Percentiles rank a stretch among this genome's conserved stretches.
phyloP scores from a whole-genome alignment of 2,329 filamentous ascomycete genomes.

The Hypoxylon sp. region DNA sequence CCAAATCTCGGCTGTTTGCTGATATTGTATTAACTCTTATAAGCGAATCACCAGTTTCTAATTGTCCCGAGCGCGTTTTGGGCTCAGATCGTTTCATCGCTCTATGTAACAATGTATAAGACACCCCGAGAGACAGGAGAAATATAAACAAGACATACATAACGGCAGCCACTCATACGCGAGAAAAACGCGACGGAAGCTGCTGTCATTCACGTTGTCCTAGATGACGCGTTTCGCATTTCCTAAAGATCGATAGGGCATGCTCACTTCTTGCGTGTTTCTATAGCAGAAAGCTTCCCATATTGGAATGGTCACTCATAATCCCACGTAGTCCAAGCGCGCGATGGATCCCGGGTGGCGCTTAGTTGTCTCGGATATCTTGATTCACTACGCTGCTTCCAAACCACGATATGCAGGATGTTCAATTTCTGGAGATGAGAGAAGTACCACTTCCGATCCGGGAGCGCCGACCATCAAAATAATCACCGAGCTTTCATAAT shows the following conservation, averaged over 20 bases:
- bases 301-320: conserved; percentile 1
- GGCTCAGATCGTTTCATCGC: conserved; percentile 19
- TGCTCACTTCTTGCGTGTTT: background rate
- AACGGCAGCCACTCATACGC: conserved; percentile 10
- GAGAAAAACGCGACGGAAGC: background rate
- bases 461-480: background rate
- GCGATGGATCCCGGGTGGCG: conserved; percentile 9
- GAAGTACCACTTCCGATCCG: background rate
- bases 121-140: conserved; percentile 24
- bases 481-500: conserved; percentile 3
- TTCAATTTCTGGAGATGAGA: conserved; percentile 1
- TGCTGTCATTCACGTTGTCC: background rate
- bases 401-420: background rate
- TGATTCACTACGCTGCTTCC: background rate
- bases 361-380: conserved; percentile 16
- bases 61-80: conserved; percentile 5
- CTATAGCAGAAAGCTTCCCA: background rate
- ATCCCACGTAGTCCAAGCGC: conserved; percentile 16
- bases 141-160: conserved; percentile 17
- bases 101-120: conserved; percentile 16
- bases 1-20: conserved; percentile 19
- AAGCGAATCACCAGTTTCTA: conserved; percentile 12
- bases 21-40: conserved; percentile 3
- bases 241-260: background rate
- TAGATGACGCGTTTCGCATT: conserved; percentile 1